A percentile compares a stretch with the other conserved stretches of the same genome.
Conservation (phyloP, 805 yeast genomes). For the Barnettozyma pratensis region DNA sequence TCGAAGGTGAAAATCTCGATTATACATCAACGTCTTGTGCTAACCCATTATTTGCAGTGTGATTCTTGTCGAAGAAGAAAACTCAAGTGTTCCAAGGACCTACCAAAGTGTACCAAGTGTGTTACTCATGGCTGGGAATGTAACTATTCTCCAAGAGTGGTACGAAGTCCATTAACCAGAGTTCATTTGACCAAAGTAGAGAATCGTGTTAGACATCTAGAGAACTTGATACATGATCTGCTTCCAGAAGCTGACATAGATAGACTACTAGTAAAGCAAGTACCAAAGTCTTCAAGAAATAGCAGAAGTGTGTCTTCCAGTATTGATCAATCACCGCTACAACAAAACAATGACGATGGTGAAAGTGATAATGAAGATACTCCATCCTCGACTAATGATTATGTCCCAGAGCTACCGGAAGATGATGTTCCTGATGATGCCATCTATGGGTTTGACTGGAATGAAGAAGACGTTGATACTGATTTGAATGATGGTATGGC, state of each 20-base stretch:
- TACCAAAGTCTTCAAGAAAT: constrained; percentile 3
- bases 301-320: not conserved
- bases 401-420: constrained; percentile 26
- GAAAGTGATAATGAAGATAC: not conserved
- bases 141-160: constrained; percentile 69
- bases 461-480: constrained; percentile 42
- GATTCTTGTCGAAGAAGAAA: constrained; percentile 81
- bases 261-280: constrained; percentile 23
- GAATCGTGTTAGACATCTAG: constrained; percentile 43
- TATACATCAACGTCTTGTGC: constrained; percentile 3
- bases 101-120: constrained; percentile 75
- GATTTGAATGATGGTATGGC: constrained; percentile 57
- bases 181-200: constrained; percentile 78
- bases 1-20: not conserved
- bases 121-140: constrained; percentile 68
- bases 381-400: constrained; percentile 9
- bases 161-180: constrained; percentile 77
- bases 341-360: not conserved
- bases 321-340: not conserved
- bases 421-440: constrained; percentile 39
- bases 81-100: constrained; percentile 73
- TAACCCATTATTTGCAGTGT: constrained; percentile 34
- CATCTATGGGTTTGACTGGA: constrained; percentile 56
- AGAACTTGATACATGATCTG: constrained; percentile 36
- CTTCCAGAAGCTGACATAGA: constrained; percentile 46